These are phyloP conservation scores for Daldinia bambusicola DNA, from an alignment of 495 filamentous ascomycete genomes.

Conservation along the genomic window DNA sequence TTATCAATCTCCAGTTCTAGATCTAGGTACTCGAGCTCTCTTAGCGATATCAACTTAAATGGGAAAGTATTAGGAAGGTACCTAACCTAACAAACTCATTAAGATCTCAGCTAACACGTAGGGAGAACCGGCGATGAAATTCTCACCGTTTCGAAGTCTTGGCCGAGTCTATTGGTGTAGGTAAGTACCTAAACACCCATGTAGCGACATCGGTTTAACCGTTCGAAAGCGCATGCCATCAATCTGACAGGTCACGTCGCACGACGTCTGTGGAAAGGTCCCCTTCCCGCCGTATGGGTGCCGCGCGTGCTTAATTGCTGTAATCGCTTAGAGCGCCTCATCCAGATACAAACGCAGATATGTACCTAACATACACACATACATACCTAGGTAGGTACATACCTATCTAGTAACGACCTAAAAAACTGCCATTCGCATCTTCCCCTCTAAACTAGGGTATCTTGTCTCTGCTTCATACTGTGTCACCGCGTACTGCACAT, in stretches of 20 bases:
- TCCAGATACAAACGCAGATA: conserved; percentile 17
- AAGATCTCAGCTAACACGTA: no score
- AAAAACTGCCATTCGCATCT: not conserved
- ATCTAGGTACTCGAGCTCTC: not conserved
- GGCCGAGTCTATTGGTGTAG: conserved; percentile 11
- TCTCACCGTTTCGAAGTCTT: not conserved
- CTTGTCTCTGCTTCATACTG: conserved; percentile 2
- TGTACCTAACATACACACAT: not conserved
- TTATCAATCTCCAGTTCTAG: not conserved
- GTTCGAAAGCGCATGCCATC: conserved; percentile 46
- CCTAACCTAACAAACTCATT: no score
- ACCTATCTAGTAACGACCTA: no score
- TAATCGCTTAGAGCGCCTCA: conserved; percentile 35
- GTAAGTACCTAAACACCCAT: not conserved
- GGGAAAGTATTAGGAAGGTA: not conserved
- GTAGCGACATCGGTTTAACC: conserved; percentile 38
- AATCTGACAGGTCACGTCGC: conserved; percentile 50
- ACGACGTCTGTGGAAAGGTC: conserved; percentile 46
- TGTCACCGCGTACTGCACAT: conserved; percentile 6
- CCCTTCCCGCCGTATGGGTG: conserved; percentile 41
- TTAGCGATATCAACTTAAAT: not conserved
- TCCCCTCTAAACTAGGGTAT: not conserved
- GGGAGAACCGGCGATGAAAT: not conserved
- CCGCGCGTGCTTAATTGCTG: conserved; percentile 19
- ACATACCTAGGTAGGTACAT: no score